Evolutionary conservation across 257 asterid species (phyloP), one percentile per base, ranked within the genome.

Genomic region (Thymus quinquecostatus): DNA sequence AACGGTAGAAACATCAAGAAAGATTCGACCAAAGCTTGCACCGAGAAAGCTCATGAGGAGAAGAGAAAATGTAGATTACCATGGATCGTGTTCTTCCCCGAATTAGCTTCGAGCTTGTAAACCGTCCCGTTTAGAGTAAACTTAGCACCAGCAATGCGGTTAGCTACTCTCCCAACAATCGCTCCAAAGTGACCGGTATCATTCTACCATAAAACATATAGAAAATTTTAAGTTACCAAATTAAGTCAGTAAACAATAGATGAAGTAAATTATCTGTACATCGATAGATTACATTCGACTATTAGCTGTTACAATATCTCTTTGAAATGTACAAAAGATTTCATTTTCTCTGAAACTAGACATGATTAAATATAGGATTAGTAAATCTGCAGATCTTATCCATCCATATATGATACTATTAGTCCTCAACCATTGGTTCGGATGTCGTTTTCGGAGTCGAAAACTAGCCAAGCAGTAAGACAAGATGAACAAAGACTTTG

Each of bases 121-220:
- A 28, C 80, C 0, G 73, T 79, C 21, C 97, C 96, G 56, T 91
- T 87, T 38, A 94, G 75, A 51, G 86, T 78, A 59, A 94, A 94
- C 62, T 79, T 75, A 55, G 97, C 97, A 56, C 96, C 97, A 5
- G 78, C 88, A 55, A 90, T 93, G 66, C 97, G 85, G 71, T 92
- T 90, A 29, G 96, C 97, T 14, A 92, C 95, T 1, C 98, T 81
- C 28, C 97, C 98, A 49, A 88, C 90, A 10, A 85, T 59, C 56
- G 97, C 92, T 75, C 98, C 98, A 38, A 91, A 89, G 68, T 80
- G 55, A 40, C 71, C 3, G 0, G 79, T 75, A 57, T 84, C 92
- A 13, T 90, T 87, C 98, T 91, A 85, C 74, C 63, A 58, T 12
- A 32, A 58, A 58, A 11, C 63, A 58, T 28, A 21, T 21, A 21